phyloP scores from a whole-genome alignment of 148 eudicot species.

The Heliamphora exappendiculata region DNA sequence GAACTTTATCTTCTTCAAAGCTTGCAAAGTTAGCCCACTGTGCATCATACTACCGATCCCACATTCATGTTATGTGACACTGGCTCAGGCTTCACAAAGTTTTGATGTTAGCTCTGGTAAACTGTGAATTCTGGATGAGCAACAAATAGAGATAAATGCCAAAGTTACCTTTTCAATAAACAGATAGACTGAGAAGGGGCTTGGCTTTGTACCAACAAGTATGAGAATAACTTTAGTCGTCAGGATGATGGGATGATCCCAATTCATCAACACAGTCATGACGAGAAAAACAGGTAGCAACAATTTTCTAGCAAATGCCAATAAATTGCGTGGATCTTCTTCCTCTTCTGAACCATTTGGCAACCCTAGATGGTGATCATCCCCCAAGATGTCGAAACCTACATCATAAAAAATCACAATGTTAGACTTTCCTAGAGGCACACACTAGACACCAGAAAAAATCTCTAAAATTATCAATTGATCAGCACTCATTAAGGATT shows the following conservation, averaged over 20 bases:
- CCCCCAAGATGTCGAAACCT: slow-evolving; percentile 18
- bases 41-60: neutral
- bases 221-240: slow-evolving; percentile 23
- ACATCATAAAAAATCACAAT: neutral
- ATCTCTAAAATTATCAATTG: neutral
- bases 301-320: slow-evolving; percentile 18
- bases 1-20: neutral
- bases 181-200: slow-evolving; percentile 33
- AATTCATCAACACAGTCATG: slow-evolving; percentile 23
- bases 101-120: neutral
- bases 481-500: neutral
- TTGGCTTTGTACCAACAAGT: slow-evolving; percentile 34
- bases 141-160: neutral
- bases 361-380: slow-evolving; percentile 12
- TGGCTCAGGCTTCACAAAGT: neutral
- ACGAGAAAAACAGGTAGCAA: slow-evolving; percentile 24
- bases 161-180: slow-evolving; percentile 28
- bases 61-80: neutral
- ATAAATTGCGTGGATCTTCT: slow-evolving; percentile 12
- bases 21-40: neutral
- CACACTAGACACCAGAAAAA: neutral
- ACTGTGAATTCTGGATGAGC: neutral
- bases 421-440: neutral
- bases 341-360: slow-evolving; percentile 8
- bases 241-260: slow-evolving; percentile 30